Base-by-base conservation (phyloP, 2,329 filamentous ascomycete genomes). In the Calonectria henricotiae region DNA sequence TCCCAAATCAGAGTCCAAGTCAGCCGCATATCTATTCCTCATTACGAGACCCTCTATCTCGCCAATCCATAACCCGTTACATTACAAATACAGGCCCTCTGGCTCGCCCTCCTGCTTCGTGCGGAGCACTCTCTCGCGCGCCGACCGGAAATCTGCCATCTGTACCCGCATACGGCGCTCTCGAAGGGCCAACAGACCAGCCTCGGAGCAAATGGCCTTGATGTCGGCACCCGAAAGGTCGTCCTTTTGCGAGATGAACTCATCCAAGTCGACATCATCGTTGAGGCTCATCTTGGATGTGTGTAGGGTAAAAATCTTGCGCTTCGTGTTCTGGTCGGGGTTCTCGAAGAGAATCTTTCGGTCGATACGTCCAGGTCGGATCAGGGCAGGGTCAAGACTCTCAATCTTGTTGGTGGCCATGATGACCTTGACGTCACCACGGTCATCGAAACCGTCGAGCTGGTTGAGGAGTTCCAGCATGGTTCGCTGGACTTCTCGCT, bases 401-500 rank as follows among this genome's bases (percentile, higher is more conserved):
- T 99, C 97, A 76, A 99, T 99, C 90, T 99, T 99, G 91, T 99
- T 99, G 76, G 96, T 99, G 13, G 96, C 97, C 95, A 99, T 98
- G 83, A 99, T 96, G 72, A 99, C 96, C 88, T 99, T 99, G 84
- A 99, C 96, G 81, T 99, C 96, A 77, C 96, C 97, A 71, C 96
- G 94, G 83, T 99, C 97, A 81, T 99, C 96, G 85, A 99, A 99
- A 79, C 96, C 96, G 82, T 99, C 96, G 9, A 99, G 91, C 86
- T 99, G 96, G 85, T 99, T 99, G 47, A 99, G 91, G 65, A 99
- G 90, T 81, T 99, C 96, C 83, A 99, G 86, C 96, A 99, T 99
- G 60, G 96, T 99, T 82, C 96, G 92, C 86, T 99, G 96, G 44
- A 99, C 94, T 83, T 99, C 96, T 76, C 96, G 93, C 83, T 99